These are phyloP conservation scores for Eimeria necatrix DNA, from an alignment of 169 alveolate genomes.

Conservation along the genomic window DNA sequence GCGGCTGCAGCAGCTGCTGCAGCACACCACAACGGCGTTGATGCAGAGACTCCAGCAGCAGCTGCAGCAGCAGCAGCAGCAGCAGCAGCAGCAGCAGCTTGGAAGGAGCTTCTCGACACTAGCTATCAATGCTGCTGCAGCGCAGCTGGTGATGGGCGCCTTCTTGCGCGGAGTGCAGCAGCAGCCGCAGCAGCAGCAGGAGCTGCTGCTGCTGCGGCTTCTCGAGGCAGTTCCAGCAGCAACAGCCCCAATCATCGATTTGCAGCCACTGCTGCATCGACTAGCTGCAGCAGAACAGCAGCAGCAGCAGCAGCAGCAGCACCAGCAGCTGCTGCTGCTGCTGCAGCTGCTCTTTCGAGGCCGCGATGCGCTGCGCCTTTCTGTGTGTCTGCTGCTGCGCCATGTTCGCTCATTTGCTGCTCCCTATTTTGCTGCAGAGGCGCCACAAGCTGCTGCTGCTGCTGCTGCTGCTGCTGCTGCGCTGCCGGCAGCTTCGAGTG, in stretches of 20 bases:
- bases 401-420: slow-evolving; percentile 47
- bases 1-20: slow-evolving; percentile 5
- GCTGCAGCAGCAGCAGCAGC: slow-evolving; percentile 44
- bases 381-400: slow-evolving; percentile 56
- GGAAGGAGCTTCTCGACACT: background rate
- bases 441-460: background rate
- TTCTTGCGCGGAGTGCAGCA: slow-evolving; percentile 16
- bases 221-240: slow-evolving; percentile 3
- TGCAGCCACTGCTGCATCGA: slow-evolving; percentile 27
- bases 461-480: slow-evolving; percentile 32
- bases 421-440: background rate
- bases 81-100: slow-evolving; percentile 16
- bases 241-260: background rate
- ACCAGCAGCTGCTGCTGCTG: background rate
- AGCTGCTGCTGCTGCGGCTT: background rate
- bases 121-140: slow-evolving; percentile 16
- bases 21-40: slow-evolving; percentile 8
- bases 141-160: slow-evolving; percentile 13
- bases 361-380: background rate
- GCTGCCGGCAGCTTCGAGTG: slow-evolving; percentile 2
- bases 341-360: slow-evolving; percentile 26
- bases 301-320: slow-evolving; percentile 20
- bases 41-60: background rate
- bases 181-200: slow-evolving; percentile 25
- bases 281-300: background rate